Base-by-base conservation (phyloP, 768 basidiomycete species). In the Xerocomellus intermedius region DNA sequence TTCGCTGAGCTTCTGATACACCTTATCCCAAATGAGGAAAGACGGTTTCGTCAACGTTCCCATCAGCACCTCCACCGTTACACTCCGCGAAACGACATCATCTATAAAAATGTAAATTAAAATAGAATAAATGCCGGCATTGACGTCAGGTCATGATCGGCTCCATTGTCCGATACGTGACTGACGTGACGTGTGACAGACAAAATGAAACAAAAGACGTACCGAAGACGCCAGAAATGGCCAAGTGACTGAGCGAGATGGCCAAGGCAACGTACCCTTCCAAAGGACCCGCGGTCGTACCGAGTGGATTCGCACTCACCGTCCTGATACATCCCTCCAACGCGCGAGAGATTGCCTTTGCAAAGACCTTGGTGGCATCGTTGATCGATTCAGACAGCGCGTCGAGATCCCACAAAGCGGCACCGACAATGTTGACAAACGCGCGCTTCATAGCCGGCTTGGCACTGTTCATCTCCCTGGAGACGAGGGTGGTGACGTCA, bases 1-100 rank as follows among this genome's bases (percentile, higher is more conserved):
- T 7, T 82, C 79, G 8, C 75, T 73, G 16, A 87, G 59, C 66
- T 91, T 93, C 55, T 86, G 82, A 63, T 92, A 94, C 0, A 91
- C 84, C 67, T 90, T 94, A 50, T 96, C 94, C 83, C 84, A 92
- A 14, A 95, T 62, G 38, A 98, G 70, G 73, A 97, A 97, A 2
- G 89, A 87, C 0, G 92, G 89, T 66, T 93, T 97, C 22, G 80
- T 73, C 14, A 75, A 73, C 0, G 83, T 70, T 5, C 69, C 69
- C 17, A 69, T 65, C n/a, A 89, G 67, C 1, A 77, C 70, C 33
- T 78, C 75, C n/a, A 82, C 58, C 3, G 70, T 69, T 28, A 78
- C 47, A 65, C 84, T 84, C 59, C 73, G 75, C 22, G 79, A 73
- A 21, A 82, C 76, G 10, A 74, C 49, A 46, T 82, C 77, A 50